A percentile compares a stretch with the other conserved stretches of the same genome.
These are phyloP conservation scores for Smittium mucronatum DNA, from an alignment of 371 early-diverging fungal species.

Conservation along the genomic window DNA sequence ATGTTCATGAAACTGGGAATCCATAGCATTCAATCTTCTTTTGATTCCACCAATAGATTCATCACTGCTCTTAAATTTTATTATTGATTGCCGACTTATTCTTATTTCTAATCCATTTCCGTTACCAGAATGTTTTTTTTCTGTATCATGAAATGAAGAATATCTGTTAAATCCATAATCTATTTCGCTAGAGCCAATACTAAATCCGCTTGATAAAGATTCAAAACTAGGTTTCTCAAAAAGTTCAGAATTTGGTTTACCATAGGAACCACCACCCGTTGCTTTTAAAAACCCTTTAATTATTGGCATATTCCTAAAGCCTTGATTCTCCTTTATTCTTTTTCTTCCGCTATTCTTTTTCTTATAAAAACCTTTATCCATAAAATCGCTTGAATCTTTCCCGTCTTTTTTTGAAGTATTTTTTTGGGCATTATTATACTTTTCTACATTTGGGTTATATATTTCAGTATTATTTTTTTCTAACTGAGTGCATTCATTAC, in stretches of 20 bases:
- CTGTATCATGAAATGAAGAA: too few relatives aligned
- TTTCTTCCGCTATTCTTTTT: neutral
- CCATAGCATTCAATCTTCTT: too few relatives aligned
- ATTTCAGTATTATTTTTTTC: too few relatives aligned
- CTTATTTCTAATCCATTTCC: neutral
- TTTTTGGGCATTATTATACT: neutral
- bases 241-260: neutral
- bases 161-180: too few relatives aligned
- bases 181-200: neutral
- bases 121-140: neutral
- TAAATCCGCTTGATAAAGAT: neutral
- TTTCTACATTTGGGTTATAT: too few relatives aligned
- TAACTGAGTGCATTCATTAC: too few relatives aligned
- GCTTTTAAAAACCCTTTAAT: neutral
- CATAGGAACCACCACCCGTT: neutral
- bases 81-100: neutral
- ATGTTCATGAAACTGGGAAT: too few relatives aligned
- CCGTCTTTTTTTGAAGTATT: neutral
- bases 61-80: too few relatives aligned
- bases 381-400: neutral
- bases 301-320: neutral
- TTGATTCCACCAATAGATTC: too few relatives aligned
- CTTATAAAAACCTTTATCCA: neutral
- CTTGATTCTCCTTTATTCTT: neutral
- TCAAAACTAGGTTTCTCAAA: neutral